A percentile compares a stretch with the other conserved stretches of the same genome.
These are phyloP conservation scores for Meira miltonrushii DNA, from an alignment of 1,284 basidiomycete genomes.

Conservation along the genomic window DNA sequence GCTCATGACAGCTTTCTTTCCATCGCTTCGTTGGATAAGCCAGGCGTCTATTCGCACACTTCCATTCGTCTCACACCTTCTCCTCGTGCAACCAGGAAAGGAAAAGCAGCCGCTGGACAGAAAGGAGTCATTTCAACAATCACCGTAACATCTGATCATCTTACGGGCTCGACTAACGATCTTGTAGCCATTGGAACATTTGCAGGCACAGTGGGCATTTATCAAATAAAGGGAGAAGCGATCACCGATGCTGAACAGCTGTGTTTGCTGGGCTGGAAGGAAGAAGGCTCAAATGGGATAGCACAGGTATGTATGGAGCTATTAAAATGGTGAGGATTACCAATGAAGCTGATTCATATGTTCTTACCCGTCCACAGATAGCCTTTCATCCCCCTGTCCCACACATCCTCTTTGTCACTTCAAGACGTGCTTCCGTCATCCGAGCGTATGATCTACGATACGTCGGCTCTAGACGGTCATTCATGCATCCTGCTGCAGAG, in stretches of 20 bases:
- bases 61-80: constrained; percentile 19
- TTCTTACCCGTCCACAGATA: constrained; percentile 15
- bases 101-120: constrained; percentile 18
- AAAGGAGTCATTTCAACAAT: constrained; percentile 31
- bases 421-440: constrained; percentile 24
- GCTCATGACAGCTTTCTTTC: constrained; percentile 22
- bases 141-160: constrained; percentile 12
- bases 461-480: constrained; percentile 24
- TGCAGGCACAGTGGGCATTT: constrained; percentile 30
- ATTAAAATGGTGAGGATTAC: neutral
- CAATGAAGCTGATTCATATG: neutral
- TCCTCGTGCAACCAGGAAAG: neutral
- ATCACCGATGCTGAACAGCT: neutral
- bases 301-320: constrained; percentile 18
- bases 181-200: constrained; percentile 39
- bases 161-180: constrained; percentile 16
- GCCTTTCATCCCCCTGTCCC: constrained; percentile 33
- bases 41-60: constrained; percentile 34
- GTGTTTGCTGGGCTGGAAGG: constrained; percentile 38
- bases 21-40: constrained; percentile 24
- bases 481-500: constrained; percentile 17
- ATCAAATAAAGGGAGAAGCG: constrained; percentile 8
- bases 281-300: constrained; percentile 32
- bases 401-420: constrained; percentile 32
- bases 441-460: constrained; percentile 35